Base-by-base conservation (phyloP, 1,284 basidiomycete species). In the Puccinia novopanici region DNA sequence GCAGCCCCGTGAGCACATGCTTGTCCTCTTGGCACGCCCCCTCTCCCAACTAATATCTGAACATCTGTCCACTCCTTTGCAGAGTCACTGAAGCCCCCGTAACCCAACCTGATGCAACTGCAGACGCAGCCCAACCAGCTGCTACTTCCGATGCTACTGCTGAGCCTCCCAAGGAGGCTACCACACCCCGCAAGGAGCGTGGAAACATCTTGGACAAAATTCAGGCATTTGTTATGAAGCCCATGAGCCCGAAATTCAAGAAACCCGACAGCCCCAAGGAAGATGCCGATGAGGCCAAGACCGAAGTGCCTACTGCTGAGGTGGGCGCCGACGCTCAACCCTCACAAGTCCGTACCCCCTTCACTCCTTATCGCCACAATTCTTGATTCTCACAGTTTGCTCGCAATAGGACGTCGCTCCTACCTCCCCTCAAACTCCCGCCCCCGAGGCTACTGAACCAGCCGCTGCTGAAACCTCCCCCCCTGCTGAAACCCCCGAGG, bases 151-250 rank as follows among this genome's bases (percentile, higher is more conserved):
- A 74, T 10, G 50, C 34, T 27, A 13, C 72, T 13, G 52, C 50
- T 22, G 65, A 78, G 42, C 48, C 50, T 10, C 17, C 37, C 30
- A 79, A 79, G 48, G 77, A 79, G 1, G 37, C 27, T n/a, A 52
- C 77, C 17, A 72, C 68, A n/a, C n/a, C n/a, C n/a, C n/a, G n/a
- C n/a, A n/a, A n/a, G n/a, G n/a, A n/a, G n/a, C n/a, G n/a, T n/a
- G 77, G 77, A 1, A 79, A 79, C 42, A 30, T 79, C 48, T 79
- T 79, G 13, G 77, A 79, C 12, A 79, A 79, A 30, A 59, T 79
- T 30, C 57, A 50, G 22, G 77, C 77, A 17, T 79, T 79, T 30
- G 77, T 79, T 30, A n/a, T 79, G 42, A 79, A 79, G 45, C 77
- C 77, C 55, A 79, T 71, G 57, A 79, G 77, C 45, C n/a, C n/a